Conservation (phyloP, 2,329 filamentous ascomycete genomes). For the Fusarium mundagurra region DNA sequence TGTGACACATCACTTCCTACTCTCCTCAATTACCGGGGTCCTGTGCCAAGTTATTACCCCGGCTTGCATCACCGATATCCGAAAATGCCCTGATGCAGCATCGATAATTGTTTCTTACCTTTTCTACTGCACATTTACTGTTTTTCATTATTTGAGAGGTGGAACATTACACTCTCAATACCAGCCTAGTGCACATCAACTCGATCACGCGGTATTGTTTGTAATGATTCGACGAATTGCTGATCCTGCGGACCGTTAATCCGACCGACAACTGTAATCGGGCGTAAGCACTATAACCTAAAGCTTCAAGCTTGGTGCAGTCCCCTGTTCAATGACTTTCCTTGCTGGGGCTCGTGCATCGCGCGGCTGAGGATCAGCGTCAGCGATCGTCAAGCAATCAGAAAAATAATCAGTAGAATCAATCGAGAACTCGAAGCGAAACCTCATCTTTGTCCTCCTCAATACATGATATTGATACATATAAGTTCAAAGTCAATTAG, state of each 20-base stretch:
- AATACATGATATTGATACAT: rapidly evolving
- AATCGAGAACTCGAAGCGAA: rapidly evolving
- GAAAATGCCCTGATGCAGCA: background rate
- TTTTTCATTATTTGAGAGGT: background rate
- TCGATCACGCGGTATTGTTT: background rate
- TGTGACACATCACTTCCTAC: background rate
- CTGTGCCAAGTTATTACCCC: background rate
- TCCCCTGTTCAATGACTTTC: background rate
- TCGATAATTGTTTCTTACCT: background rate
- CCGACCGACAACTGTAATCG: background rate
- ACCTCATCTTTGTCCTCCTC: rapidly evolving
- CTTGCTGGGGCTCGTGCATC: background rate
- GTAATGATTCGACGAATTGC: no score
- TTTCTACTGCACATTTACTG: background rate
- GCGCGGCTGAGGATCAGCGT: conserved; percentile 18
- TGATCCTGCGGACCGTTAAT: background rate
- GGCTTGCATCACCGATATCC: background rate
- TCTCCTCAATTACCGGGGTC: background rate
- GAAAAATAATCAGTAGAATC: background rate
- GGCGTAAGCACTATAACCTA: background rate
- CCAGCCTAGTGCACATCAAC: background rate
- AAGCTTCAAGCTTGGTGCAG: background rate
- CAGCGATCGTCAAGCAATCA: background rate
- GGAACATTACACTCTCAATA: background rate
- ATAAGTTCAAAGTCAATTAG: background rate